phyloP scores from a whole-genome alignment of 1,284 basidiomycete genomes.

The Leucoagaricus sp. region DNA sequence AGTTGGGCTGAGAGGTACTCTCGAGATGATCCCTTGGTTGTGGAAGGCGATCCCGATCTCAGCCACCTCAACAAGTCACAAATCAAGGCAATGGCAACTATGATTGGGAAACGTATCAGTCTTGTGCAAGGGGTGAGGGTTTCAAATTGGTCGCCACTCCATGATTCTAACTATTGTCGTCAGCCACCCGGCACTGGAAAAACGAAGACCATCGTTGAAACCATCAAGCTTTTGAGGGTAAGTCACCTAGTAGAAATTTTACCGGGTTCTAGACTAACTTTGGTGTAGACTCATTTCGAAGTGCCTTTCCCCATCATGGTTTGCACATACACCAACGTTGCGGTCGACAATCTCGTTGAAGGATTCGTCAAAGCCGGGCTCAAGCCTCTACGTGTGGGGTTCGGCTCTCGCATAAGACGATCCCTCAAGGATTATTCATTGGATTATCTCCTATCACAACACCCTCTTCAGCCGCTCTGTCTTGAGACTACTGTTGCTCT shows the following conservation, averaged over 20 bases:
- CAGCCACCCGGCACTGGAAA: slow-evolving; percentile 97
- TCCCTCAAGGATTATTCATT: slow-evolving; percentile 64
- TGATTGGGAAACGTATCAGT: slow-evolving; percentile 79
- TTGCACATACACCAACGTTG: slow-evolving; percentile 92
- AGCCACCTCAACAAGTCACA: slow-evolving; percentile 76
- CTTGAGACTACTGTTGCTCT: slow-evolving; percentile 34
- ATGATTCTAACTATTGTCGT: slow-evolving; percentile 5
- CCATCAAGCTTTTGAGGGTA: slow-evolving; percentile 82
- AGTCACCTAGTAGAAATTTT: slow-evolving; percentile 13
- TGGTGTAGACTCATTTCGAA: slow-evolving; percentile 66
- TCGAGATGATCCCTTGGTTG: slow-evolving; percentile 56
- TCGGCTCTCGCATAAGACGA: slow-evolving; percentile 58
- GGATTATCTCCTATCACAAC: slow-evolving; percentile 64
- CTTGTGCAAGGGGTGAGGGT: slow-evolving; percentile 84
- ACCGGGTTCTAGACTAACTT: neutral
- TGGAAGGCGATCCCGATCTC: slow-evolving; percentile 83
- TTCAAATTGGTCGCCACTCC: slow-evolving; percentile 11
- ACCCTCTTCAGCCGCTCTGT: slow-evolving; percentile 54
- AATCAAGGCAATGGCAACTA: slow-evolving; percentile 81
- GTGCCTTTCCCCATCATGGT: slow-evolving; percentile 85
- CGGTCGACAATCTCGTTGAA: slow-evolving; percentile 91
- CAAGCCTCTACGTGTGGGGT: slow-evolving; percentile 79
- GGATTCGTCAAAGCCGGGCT: slow-evolving; percentile 66
- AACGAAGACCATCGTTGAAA: slow-evolving; percentile 88
- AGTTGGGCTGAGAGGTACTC: slow-evolving; percentile 77